phyloP scores from a whole-genome alignment of 768 basidiomycete species.

The Lactifluus echinatus region DNA sequence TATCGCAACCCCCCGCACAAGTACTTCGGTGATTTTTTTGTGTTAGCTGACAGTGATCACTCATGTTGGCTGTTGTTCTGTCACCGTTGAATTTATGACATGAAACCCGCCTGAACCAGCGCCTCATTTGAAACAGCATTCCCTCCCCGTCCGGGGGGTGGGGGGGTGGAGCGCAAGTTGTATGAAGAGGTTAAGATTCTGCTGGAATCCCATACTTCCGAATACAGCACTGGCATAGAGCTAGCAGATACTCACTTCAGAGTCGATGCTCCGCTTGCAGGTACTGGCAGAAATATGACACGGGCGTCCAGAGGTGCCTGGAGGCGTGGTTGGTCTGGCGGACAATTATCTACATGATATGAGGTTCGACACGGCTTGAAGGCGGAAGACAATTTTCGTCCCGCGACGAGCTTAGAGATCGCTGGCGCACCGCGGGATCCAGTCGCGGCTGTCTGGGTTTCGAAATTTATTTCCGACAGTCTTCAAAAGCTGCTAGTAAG shows the following conservation, averaged over 20 bases:
- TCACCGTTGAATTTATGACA: not conserved
- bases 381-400: not conserved
- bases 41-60: too few species aligned
- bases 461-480: not conserved
- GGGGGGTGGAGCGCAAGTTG: too few species aligned
- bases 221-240: too few species aligned
- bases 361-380: not conserved
- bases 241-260: not conserved
- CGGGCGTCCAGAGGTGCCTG: not conserved
- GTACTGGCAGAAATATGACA: not conserved
- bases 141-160: too few species aligned
- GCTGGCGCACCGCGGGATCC: not conserved
- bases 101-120: not conserved
- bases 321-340: not conserved
- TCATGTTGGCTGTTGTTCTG: not conserved
- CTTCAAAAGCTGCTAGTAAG: not conserved
- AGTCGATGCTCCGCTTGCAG: not conserved
- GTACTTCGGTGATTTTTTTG: slow-evolving; percentile 6
- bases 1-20: not conserved
- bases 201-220: slow-evolving; percentile 7
- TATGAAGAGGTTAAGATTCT: slow-evolving; percentile 16
- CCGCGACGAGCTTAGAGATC: not conserved
- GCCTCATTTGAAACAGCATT: slow-evolving; percentile 7
- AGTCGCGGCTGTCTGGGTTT: not conserved
- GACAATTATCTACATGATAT: not conserved